phyloP scores from a whole-genome alignment of 768 basidiomycete genomes.

The Dendrothele bispora region DNA sequence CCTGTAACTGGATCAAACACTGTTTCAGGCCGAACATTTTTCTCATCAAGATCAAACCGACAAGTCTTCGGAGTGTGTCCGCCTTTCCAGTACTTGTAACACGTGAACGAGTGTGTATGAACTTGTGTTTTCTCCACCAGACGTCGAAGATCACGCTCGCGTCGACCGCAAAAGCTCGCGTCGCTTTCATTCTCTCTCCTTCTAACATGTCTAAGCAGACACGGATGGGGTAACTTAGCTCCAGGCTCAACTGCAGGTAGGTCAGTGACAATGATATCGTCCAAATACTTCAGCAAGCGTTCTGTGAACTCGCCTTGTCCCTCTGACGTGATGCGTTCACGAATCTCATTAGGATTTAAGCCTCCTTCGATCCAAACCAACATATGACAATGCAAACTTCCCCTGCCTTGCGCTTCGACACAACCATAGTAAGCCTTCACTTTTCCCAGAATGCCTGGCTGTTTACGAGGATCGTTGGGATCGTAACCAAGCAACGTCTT shows the following conservation, averaged over 20 bases:
- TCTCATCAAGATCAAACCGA: constrained; percentile 27
- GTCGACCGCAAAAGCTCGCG: background rate
- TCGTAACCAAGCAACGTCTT: constrained; percentile 22
- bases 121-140: no score
- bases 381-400: no score
- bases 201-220: constrained; percentile 19
- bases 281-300: constrained; percentile 19
- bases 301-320: constrained; percentile 17
- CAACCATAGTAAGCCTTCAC: no score
- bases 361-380: constrained; percentile 38
- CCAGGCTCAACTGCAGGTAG: constrained; percentile 16
- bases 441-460: constrained; percentile 31
- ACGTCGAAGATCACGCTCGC: constrained; percentile 20
- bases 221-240: background rate
- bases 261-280: constrained; percentile 22
- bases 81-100: no score
- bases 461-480: background rate
- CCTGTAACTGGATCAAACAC: constrained; percentile 29
- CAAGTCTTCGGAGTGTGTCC: constrained; percentile 25
- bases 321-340: constrained; percentile 4
- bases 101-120: no score
- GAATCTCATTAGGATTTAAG: constrained; percentile 28
- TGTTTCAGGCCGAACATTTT: constrained; percentile 10
- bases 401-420: no score
- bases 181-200: background rate